A percentile compares a stretch with the other conserved stretches of the same genome.
phyloP scores from a whole-genome alignment of 164 flowering plant species.

The Magnolia sinica region DNA sequence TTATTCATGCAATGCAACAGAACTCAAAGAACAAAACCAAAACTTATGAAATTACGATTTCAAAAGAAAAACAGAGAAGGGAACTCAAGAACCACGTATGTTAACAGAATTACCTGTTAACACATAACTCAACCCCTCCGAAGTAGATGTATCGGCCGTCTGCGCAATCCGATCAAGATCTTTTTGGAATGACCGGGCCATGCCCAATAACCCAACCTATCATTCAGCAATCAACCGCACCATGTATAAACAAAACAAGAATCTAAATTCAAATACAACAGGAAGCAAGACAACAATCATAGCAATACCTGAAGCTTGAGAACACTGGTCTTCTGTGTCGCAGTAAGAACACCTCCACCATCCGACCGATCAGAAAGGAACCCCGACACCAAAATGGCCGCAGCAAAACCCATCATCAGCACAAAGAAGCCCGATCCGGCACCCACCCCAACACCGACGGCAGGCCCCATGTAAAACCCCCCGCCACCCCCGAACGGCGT shows the following conservation, averaged over 20 bases:
- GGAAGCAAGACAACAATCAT: neutral
- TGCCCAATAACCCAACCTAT: constrained; percentile 90
- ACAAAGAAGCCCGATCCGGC: constrained; percentile 67
- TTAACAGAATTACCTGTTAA: constrained; percentile 55
- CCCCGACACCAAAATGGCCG: constrained; percentile 75
- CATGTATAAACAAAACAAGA: neutral
- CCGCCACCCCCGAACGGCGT: constrained; percentile 62
- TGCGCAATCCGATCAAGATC: constrained; percentile 93
- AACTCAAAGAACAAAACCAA: no score
- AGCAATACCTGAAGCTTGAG: constrained; percentile 81
- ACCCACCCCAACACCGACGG: constrained; percentile 64
- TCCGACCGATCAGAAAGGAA: constrained; percentile 77
- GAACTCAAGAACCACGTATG: neutral
- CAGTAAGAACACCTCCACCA: constrained; percentile 61
- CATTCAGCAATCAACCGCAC: constrained; percentile 5
- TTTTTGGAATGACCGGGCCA: constrained; percentile 74
- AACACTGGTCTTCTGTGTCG: constrained; percentile 77
- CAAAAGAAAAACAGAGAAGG: neutral
- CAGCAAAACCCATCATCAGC: constrained; percentile 64
- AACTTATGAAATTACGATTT: no score
- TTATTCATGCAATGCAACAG: no score
- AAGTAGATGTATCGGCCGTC: constrained; percentile 76
- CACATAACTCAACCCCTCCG: constrained; percentile 74
- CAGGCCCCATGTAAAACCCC: constrained; percentile 64
- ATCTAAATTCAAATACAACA: neutral